Evolutionary conservation across 352 stramenopile species (phyloP), one percentile per base, ranked within the genome.

Genomic region (Phytophthora vignae): DNA sequence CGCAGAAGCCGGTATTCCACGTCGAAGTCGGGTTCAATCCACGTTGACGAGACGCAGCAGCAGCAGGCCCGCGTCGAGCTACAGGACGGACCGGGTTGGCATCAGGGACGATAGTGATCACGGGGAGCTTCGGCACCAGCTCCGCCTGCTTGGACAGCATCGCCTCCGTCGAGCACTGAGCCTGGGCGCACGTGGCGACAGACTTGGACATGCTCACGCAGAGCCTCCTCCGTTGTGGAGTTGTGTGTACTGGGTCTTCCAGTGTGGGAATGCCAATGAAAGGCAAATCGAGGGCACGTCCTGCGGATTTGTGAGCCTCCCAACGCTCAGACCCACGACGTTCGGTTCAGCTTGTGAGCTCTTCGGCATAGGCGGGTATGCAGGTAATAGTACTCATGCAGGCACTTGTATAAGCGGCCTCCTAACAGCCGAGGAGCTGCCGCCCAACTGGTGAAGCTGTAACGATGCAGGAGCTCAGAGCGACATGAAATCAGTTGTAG

Each of bases 1-100:
- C 72, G 38, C 56, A 80, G 8, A 87, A 73, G 21, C 50, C 55
- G 0, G 70, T 19, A 11, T 64, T 71, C 77, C 80, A 84, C 5
- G 50, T 64, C 50, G 55, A 62, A 21, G 40, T 59, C 11, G 56
- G 65, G 33, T 64, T 73, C 33, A 38, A 25, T 15, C 11, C 38
- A 46, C 46, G 62, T 67, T 70, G 58, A 17, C 14, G 55, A 63
- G 42, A 14, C n/a, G 14, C 29, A 62, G 19, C 60, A n/a, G 44
- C 40, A 46, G 42, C 50, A 27, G 22, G 56, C 14, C 44, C 60
- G 5, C 52, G 63, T 25, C 55, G 61, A 12, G 9, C 22, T 38
- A 38, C 15, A 15, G 42, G 38, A 12, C 21, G 36, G 15, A 42
- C 46, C 42, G 62, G 69, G 50, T 73, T 77, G 25, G 58, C 65